A percentile compares a stretch with the other conserved stretches of the same genome.
Conservation (phyloP, 805 yeast genomes). For the Candida schatavii region DNA sequence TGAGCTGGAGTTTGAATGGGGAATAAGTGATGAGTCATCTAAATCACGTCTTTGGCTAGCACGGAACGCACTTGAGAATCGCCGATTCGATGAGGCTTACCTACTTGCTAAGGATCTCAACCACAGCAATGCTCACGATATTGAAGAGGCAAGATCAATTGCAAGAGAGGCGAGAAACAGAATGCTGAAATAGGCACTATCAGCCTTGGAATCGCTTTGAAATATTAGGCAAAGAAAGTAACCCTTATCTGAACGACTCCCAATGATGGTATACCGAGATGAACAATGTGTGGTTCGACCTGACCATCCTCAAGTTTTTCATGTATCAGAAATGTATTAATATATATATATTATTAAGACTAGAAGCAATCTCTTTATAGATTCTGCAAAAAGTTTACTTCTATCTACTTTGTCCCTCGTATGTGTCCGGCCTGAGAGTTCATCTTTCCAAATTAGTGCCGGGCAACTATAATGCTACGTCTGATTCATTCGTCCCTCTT, state of each 20-base stretch:
- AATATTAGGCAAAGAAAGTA: too few relatives aligned
- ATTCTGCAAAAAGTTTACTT: too few relatives aligned
- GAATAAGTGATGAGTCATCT: conserved; percentile 67
- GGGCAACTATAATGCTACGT: not conserved
- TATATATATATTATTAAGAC: not conserved
- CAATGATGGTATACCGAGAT: too few relatives aligned
- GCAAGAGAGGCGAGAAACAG: conserved; percentile 73
- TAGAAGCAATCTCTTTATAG: too few relatives aligned
- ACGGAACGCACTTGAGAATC: conserved; percentile 52
- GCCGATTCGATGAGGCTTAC: conserved; percentile 66
- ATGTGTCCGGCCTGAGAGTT: too few relatives aligned
- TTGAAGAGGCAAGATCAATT: conserved; percentile 84
- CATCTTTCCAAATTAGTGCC: not conserved
- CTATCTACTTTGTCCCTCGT: too few relatives aligned
- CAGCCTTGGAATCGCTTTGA: too few relatives aligned
- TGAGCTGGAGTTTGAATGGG: conserved; percentile 62
- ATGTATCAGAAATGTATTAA: not conserved
- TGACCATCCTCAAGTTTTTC: too few relatives aligned
- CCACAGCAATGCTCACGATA: conserved; percentile 74
- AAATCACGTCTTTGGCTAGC: conserved; percentile 90
- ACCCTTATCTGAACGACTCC: too few relatives aligned
- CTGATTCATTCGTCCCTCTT: not conserved
- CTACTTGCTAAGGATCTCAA: conserved; percentile 67
- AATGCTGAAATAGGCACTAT: conserved; percentile 21
- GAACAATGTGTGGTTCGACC: too few relatives aligned